A percentile compares a stretch with the other conserved stretches of the same genome.
Evolutionary conservation across 2,329 filamentous ascomycete species (phyloP).

Genomic region (Xylariaceae sp.): DNA sequence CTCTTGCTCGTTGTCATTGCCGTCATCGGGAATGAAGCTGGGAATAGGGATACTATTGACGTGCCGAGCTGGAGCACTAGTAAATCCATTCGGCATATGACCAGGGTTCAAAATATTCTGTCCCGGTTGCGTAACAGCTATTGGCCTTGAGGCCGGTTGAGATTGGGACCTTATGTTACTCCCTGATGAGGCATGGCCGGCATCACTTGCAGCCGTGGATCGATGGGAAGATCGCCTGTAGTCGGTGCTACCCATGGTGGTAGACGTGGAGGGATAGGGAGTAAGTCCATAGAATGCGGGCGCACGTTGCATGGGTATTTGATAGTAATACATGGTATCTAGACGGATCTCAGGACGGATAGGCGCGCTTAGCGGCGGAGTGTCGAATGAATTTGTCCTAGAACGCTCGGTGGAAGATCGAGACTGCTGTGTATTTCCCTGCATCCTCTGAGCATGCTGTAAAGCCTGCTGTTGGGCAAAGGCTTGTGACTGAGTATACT

Average conservation of each 20-base stretch:
- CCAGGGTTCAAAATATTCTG: constrained; percentile 31
- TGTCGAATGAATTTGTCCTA: constrained; percentile 61
- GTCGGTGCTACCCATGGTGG: constrained; percentile 45
- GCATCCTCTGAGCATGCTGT: constrained; percentile 43
- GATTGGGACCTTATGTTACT: constrained; percentile 62
- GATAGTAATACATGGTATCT: constrained; percentile 54
- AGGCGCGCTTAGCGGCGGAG: constrained; percentile 55
- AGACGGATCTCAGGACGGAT: constrained; percentile 52
- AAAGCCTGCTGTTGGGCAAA: constrained; percentile 43
- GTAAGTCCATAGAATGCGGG: constrained; percentile 47
- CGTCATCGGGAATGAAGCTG: constrained; percentile 54
- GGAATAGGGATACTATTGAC: constrained; percentile 50
- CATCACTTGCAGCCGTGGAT: constrained; percentile 47
- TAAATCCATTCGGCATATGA: constrained; percentile 37
- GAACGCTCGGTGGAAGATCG: constrained; percentile 47
- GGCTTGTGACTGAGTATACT: constrained; percentile 45
- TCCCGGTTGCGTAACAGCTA: constrained; percentile 32
- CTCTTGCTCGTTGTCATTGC: constrained; percentile 43
- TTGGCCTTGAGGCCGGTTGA: constrained; percentile 55
- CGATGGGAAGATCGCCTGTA: constrained; percentile 56
- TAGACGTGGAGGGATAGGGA: constrained; percentile 55
- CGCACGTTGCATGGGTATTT: constrained; percentile 38
- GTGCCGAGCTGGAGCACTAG: constrained; percentile 38
- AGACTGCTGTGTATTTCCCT: constrained; percentile 33
- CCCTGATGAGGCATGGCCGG: constrained; percentile 44